A percentile compares a stretch with the other conserved stretches of the same genome.
Evolutionary conservation across 2,329 filamentous ascomycete genomes (phyloP).

Genomic region (Pseudogymnoascus sp.): DNA sequence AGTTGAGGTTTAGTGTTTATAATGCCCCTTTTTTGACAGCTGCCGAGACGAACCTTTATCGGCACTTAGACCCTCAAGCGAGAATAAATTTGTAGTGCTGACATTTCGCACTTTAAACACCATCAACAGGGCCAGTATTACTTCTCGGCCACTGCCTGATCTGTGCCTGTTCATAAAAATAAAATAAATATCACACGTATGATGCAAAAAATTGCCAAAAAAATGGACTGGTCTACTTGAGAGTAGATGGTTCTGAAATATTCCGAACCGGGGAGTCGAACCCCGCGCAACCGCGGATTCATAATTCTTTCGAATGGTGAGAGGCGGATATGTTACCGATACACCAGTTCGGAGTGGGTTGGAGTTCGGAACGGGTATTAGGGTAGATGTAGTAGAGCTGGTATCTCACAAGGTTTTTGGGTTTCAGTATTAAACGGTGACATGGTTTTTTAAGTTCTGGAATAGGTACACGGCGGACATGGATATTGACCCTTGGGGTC

Average conservation of each 20-base stretch:
- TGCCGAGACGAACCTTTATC: neutral
- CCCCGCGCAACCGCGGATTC: constrained; percentile 15
- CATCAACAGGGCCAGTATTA: neutral
- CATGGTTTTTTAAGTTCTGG: neutral
- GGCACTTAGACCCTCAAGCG: neutral
- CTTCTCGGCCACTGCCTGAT: neutral
- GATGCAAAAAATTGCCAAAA: constrained; percentile 10
- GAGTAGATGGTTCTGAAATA: constrained; percentile 14
- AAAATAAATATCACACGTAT: neutral
- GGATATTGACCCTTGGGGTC: neutral
- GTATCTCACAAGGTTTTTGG: neutral
- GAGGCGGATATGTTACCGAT: constrained; percentile 16
- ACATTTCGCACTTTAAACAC: neutral
- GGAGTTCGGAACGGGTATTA: neutral
- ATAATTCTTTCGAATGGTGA: constrained; percentile 8
- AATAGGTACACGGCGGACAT: neutral
- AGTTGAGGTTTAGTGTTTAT: neutral
- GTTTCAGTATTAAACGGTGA: neutral
- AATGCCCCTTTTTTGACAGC: neutral
- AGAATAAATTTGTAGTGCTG: neutral
- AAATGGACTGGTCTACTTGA: constrained; percentile 6
- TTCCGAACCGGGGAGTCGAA: constrained; percentile 16
- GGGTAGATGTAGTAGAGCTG: neutral
- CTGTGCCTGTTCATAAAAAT: neutral
- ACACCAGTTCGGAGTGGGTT: constrained; percentile 15